Conservation (phyloP, 345 rosid species). For the Eucalyptus urophylla region DNA sequence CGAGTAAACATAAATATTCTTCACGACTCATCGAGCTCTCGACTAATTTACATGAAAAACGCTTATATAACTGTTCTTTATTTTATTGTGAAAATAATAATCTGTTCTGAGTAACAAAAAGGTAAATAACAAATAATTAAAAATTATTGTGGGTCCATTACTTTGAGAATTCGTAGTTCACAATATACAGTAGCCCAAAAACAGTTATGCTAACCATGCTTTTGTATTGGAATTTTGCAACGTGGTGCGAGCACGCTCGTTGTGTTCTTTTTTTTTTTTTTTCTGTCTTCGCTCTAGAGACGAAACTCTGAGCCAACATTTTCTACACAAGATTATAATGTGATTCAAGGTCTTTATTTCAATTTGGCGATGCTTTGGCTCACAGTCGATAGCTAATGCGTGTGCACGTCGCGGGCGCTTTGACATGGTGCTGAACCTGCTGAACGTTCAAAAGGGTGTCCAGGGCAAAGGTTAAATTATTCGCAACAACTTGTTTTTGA, state of each 20-base stretch:
- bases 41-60: too few species aligned
- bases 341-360: neutral
- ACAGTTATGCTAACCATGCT: too few species aligned
- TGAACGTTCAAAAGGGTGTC: neutral
- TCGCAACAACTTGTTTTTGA: neutral
- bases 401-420: neutral
- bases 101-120: accelerated
- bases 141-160: too few species aligned
- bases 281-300: neutral
- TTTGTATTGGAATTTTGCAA: neutral
- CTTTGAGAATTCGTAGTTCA: too few species aligned
- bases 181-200: too few species aligned
- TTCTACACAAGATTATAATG: neutral
- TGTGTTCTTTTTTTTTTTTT: neutral
- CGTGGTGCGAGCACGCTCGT: accelerated
- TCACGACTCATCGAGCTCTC: neutral
- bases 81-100: too few species aligned
- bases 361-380: neutral
- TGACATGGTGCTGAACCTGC: neutral
- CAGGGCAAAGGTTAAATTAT: neutral
- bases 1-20: neutral
- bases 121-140: too few species aligned
- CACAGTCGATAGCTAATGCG: neutral
- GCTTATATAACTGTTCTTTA: too few species aligned
- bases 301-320: accelerated